These are phyloP conservation scores for Casaregolazyma lundiana DNA, from an alignment of 1,139 yeast species.

Conservation along the genomic window DNA sequence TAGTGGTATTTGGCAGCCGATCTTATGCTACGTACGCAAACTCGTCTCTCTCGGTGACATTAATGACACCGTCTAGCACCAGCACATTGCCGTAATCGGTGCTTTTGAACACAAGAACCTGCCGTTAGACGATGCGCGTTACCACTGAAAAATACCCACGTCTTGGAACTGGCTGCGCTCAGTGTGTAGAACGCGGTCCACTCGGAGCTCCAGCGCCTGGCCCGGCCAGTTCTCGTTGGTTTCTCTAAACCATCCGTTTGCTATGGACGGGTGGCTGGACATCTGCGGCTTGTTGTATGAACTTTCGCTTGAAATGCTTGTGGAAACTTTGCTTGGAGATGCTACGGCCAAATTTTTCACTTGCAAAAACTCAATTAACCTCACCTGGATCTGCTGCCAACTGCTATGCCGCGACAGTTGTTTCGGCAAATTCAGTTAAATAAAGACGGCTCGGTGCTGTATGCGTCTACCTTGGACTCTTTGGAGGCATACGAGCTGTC, in stretches of 20 bases:
- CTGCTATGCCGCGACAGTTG: background rate
- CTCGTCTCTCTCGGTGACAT: constrained; percentile 86
- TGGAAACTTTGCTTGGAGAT: background rate
- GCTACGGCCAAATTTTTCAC: background rate
- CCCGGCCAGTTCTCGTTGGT: constrained; percentile 93
- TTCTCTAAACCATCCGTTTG: constrained; percentile 89
- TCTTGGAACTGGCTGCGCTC: constrained; percentile 80
- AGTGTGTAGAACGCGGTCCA: constrained; percentile 67
- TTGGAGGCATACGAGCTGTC: constrained; percentile 2
- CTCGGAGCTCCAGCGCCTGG: constrained; percentile 84
- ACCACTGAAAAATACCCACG: constrained; percentile 28
- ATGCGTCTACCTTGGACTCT: background rate
- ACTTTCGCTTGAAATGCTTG: background rate
- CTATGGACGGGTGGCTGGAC: constrained; percentile 32
- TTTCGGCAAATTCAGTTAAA: constrained; percentile 14
- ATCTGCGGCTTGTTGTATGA: no score
- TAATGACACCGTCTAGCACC: constrained; percentile 81
- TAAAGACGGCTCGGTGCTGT: background rate
- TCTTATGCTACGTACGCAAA: constrained; percentile 54
- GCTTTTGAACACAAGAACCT: constrained; percentile 64
- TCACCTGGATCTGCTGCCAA: no score
- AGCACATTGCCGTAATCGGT: constrained; percentile 77
- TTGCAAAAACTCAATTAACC: no score
- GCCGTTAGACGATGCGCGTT: background rate
- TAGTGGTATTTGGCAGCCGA: no score